phyloP scores from a whole-genome alignment of 495 filamentous ascomycete species.

The Lasiosphaeria hispida region DNA sequence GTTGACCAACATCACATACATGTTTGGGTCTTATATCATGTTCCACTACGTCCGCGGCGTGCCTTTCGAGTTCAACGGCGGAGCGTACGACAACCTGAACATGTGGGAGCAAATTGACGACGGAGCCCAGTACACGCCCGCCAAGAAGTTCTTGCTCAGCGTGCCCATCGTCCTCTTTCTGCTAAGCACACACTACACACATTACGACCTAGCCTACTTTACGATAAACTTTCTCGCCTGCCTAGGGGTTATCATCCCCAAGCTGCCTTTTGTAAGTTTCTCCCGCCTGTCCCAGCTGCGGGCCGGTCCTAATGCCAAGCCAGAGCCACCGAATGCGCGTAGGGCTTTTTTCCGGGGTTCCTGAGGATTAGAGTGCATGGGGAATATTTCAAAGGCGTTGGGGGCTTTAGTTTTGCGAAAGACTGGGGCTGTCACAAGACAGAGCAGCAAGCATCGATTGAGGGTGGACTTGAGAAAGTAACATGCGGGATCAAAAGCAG shows the following conservation, averaged over 20 bases:
- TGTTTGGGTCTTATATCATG: constrained; percentile 98
- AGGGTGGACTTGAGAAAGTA: not conserved
- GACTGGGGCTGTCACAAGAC: constrained; percentile 19
- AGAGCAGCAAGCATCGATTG: constrained; percentile 16
- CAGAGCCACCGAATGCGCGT: constrained; percentile 73
- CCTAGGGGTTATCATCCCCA: constrained; percentile 88
- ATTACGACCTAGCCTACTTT: constrained; percentile 95
- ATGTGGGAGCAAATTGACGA: constrained; percentile 99
- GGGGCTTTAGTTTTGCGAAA: constrained; percentile 20
- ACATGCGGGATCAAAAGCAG: too few species aligned
- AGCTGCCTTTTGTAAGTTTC: constrained; percentile 81
- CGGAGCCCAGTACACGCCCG: constrained; percentile 95
- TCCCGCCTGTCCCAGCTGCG: not conserved
- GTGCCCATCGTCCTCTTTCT: constrained; percentile 94
- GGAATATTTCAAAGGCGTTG: constrained; percentile 21
- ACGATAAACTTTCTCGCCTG: constrained; percentile 94
- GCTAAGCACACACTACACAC: constrained; percentile 96
- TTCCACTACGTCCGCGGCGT: constrained; percentile 98
- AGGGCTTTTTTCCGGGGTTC: constrained; percentile 60
- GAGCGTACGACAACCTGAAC: constrained; percentile 97
- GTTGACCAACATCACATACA: constrained; percentile 97
- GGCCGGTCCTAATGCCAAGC: constrained; percentile 12
- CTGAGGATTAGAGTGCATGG: constrained; percentile 47
- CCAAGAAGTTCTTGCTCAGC: constrained; percentile 95
- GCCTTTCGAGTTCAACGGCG: constrained; percentile 98